Base-by-base conservation (phyloP, 768 basidiomycete genomes). In the Leccinum imitatum region DNA sequence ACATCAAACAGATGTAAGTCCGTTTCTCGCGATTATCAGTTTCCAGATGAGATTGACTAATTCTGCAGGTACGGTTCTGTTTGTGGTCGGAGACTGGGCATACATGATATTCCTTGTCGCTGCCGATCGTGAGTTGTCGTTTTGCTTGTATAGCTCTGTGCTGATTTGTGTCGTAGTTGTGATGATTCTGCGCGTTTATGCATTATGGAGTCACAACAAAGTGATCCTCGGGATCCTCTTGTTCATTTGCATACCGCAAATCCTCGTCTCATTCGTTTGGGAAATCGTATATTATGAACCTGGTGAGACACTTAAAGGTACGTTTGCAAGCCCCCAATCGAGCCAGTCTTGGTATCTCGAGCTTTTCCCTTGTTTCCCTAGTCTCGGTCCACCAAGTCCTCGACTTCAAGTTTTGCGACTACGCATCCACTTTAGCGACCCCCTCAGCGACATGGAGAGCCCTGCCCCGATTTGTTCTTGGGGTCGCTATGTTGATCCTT, bases 151-250 rank as follows among this genome's bases (percentile, higher is more conserved):
- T 19, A 1, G 7, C 21, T 17, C 2, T 52, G 17, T 19, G 23
- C n/a, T 37, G 13, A 53, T 4, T 2, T 13, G 21, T 33, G 17
- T 21, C 14, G 14, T 6, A 53, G 52, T 53, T 14, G 52, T 53
- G 21, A 53, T 53, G 52, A 53, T 53, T n/a, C 8, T 33, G 19
- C 52, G 52, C 13, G 52, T 53, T 37, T 37, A 53, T 53, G 52
- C 52, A 4, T 13, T 53, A 15, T 53, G 52, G 52, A 35, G 21
- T 53, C 52, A 23, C 19, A 35, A 33, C 52, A 53, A 21, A 19
- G 13, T 11, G 1, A 9, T 53, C 14, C 33, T 53, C 6, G n/a
- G 17, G 3, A 21, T 53, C 33, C 52, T 53, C 11, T 21, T 53
- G 33, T 37, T 35, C 33, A 19, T 53, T 17, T 33, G 15, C 21